These are phyloP conservation scores for Rhizopus delemar DNA, from an alignment of 371 early-diverging fungal genomes.

Conservation along the genomic window DNA sequence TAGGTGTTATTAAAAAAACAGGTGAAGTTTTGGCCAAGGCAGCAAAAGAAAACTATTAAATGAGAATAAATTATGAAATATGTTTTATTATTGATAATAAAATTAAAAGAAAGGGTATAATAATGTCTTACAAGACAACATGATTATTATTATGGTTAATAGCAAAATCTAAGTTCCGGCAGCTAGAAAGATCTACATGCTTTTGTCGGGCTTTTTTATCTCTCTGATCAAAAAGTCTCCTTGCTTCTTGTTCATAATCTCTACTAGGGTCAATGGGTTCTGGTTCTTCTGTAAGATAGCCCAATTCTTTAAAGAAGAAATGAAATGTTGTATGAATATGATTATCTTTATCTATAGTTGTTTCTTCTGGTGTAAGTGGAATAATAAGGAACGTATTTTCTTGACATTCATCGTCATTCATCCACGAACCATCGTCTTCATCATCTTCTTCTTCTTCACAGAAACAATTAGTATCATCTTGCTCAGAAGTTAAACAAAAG, in stretches of 20 bases:
- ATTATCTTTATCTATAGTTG: constrained; percentile 39
- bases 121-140: no score
- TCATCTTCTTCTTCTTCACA: constrained; percentile 10
- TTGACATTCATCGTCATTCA: constrained; percentile 45
- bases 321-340: constrained; percentile 33
- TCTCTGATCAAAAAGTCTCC: constrained; percentile 12
- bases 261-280: constrained; percentile 43
- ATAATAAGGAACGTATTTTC: constrained; percentile 44
- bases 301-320: constrained; percentile 40
- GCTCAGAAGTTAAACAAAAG: constrained; percentile 27
- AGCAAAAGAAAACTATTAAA: constrained; percentile 63
- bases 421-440: constrained; percentile 17
- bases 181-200: constrained; percentile 1
- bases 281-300: constrained; percentile 41
- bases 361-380: constrained; percentile 44
- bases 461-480: constrained; percentile 8
- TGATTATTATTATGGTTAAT: no score
- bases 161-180: no score
- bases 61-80: background rate
- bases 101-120: no score
- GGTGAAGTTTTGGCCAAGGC: constrained; percentile 51
- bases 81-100: no score
- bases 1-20: constrained; percentile 72
- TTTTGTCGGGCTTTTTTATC: constrained; percentile 25
- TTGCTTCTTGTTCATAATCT: constrained; percentile 36